Evolutionary conservation across 2,329 filamentous ascomycete species (phyloP).

Genomic region (Lasiodiplodia theobromae): DNA sequence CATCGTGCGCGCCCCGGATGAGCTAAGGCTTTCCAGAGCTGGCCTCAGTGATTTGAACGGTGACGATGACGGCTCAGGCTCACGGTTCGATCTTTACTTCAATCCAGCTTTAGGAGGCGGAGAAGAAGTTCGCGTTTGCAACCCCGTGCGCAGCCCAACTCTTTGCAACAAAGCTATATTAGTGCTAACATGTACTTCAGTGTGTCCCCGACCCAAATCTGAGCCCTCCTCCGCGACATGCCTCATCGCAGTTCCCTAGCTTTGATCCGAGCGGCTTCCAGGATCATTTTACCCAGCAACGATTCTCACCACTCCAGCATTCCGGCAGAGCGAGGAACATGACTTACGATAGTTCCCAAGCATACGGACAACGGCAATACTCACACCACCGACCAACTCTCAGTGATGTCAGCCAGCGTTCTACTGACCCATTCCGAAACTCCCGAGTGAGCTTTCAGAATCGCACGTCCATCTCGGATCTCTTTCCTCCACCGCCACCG

Average conservation of each 20-base stretch:
- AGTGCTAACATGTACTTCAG: background rate
- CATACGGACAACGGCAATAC: constrained; percentile 1
- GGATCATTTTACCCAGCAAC: constrained; percentile 36
- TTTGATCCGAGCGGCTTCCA: constrained; percentile 22
- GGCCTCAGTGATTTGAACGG: constrained; percentile 54
- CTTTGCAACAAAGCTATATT: background rate
- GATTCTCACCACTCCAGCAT: constrained; percentile 30
- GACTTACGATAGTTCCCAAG: constrained; percentile 20
- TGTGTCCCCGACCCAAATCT: constrained; percentile 75
- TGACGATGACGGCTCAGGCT: constrained; percentile 44
- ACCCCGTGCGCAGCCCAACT: constrained; percentile 52
- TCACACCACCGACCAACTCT: constrained; percentile 16
- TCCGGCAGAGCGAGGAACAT: constrained; percentile 22
- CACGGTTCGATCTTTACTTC: constrained; percentile 38
- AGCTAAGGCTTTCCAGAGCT: constrained; percentile 1
- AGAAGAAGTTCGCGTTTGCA: constrained; percentile 73
- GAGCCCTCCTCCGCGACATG: constrained; percentile 61
- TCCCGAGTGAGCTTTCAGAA: constrained; percentile 7
- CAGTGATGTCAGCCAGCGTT: constrained; percentile 21
- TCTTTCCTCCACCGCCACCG: constrained; percentile 3
- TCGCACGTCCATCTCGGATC: constrained; percentile 13
- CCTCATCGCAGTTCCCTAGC: constrained; percentile 13
- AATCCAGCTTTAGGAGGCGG: constrained; percentile 67
- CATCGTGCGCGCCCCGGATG: constrained; percentile 73
- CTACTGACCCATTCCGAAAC: constrained; percentile 12